A percentile compares a stretch with the other conserved stretches of the same genome.
Evolutionary conservation across 2,329 filamentous ascomycete genomes (phyloP).

Genomic region (Sclerotinia glacialis): DNA sequence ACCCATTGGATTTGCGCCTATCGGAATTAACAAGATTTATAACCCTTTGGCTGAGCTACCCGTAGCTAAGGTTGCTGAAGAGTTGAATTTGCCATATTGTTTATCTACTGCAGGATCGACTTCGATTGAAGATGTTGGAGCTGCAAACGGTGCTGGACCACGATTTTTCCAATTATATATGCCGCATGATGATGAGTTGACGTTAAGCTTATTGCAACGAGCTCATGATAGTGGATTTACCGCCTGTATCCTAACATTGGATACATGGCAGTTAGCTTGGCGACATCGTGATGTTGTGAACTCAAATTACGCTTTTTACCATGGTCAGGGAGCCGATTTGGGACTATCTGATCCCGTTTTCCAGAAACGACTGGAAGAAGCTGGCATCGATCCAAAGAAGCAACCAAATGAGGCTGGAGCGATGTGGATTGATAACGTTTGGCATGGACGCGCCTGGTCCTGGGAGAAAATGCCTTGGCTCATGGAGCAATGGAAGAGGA

Average conservation of each 20-base stretch:
- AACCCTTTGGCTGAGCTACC: slow-evolving; percentile 56
- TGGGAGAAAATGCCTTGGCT: slow-evolving; percentile 64
- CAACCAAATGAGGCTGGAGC: slow-evolving; percentile 54
- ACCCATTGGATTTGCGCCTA: slow-evolving; percentile 62
- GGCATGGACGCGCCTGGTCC: slow-evolving; percentile 60
- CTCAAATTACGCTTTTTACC: slow-evolving; percentile 62
- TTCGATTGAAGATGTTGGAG: slow-evolving; percentile 56
- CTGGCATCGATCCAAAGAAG: slow-evolving; percentile 51
- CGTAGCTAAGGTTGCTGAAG: slow-evolving; percentile 56
- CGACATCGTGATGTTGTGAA: slow-evolving; percentile 55
- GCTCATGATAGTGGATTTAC: slow-evolving; percentile 55
- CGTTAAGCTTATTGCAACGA: slow-evolving; percentile 53
- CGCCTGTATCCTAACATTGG: slow-evolving; percentile 58
- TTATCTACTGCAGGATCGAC: slow-evolving; percentile 53
- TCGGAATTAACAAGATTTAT: slow-evolving; percentile 66
- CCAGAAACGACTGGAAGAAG: slow-evolving; percentile 49
- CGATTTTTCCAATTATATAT: slow-evolving; percentile 64
- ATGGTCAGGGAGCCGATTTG: slow-evolving; percentile 56
- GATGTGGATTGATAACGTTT: slow-evolving; percentile 62
- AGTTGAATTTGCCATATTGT: slow-evolving; percentile 58
- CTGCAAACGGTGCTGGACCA: slow-evolving; percentile 51
- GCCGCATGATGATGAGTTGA: slow-evolving; percentile 60
- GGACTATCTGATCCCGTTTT: slow-evolving; percentile 60
- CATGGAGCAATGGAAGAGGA: slow-evolving; percentile 56
- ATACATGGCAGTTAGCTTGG: slow-evolving; percentile 64